Base-by-base conservation (phyloP, 2,329 filamentous ascomycete genomes). In the Mollisiaceae sp. region DNA sequence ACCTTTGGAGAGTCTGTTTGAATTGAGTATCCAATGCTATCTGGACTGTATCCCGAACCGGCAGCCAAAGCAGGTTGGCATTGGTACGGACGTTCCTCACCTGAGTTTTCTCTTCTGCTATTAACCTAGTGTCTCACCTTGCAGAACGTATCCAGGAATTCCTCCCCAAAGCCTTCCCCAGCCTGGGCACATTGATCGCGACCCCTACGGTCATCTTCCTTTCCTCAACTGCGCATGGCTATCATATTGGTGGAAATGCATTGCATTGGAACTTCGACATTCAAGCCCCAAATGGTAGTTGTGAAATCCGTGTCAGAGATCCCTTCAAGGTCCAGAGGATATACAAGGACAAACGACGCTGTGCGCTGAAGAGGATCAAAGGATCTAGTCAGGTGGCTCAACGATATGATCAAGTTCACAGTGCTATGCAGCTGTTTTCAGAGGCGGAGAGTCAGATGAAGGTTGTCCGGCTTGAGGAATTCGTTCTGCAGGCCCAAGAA, bases 31-130 rank as follows among this genome's bases (percentile, higher is more conserved):
- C 11, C 43, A 45, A 20, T 45, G 43, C 43, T 45, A 15, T 20
- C 43, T 45, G 43, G 43, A 45, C 43, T 45, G 43, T 9, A 15
- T 14, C 18, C 43, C 43, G 43, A 45, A 45, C 43, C 43, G n/a
- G 43, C 43, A 45, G 43, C 43, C 43, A 45, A 20, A 45, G 43
- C 43, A 20, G 43, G 5, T 11, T 45, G 43, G 18, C 43, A 45
- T 45, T n/a, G 43, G 43, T 45, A 45, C n/a, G 43, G 43, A 45
- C 43, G 18, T 45, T 45, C 43, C 43, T 45, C 43, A 45, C 43
- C 43, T 45, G 43, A 45, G 36, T 39, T 45, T 45, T 45, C 9
- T 45, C 43, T 45, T 45, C 43, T 45, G 43, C 43, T 45, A 15
- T 45, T 45, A 45, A 45, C 43, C 43, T 45, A 45, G 8, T 45